Evolutionary conservation across 495 filamentous ascomycete species (phyloP).

Genomic region (Darksidea phi): DNA sequence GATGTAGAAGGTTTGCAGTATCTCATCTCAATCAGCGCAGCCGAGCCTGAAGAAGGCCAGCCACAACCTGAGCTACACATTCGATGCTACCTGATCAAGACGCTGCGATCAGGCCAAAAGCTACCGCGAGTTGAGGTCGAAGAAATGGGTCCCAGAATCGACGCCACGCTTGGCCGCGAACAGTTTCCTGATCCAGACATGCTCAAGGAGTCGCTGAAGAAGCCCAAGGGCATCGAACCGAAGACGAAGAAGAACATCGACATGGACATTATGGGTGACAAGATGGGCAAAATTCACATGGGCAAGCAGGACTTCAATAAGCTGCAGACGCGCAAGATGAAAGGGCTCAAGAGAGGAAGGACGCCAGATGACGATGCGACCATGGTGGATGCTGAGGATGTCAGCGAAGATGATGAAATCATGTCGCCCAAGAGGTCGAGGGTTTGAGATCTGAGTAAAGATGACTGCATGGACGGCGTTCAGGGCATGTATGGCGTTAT

Average conservation of each 20-base stretch:
- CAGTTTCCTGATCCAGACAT: constrained; percentile 71
- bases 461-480: constrained; percentile 20
- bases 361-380: constrained; percentile 37
- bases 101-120: constrained; percentile 80
- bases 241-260: constrained; percentile 88
- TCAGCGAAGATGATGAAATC: constrained; percentile 5
- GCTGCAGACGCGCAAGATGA: constrained; percentile 98
- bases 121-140: constrained; percentile 88
- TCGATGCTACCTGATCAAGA: constrained; percentile 77
- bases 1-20: constrained; percentile 95
- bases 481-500: constrained; percentile 16
- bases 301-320: constrained; percentile 84
- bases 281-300: constrained; percentile 89
- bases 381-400: constrained; percentile 3
- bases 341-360: constrained; percentile 83
- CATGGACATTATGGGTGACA: constrained; percentile 90
- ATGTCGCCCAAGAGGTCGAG: constrained; percentile 20
- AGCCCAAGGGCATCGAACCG: constrained; percentile 69
- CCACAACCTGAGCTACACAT: constrained; percentile 72
- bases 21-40: constrained; percentile 74
- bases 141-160: constrained; percentile 93
- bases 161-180: constrained; percentile 82
- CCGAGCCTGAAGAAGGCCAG: constrained; percentile 61
- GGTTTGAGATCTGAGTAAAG: neutral
- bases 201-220: constrained; percentile 88